These are phyloP conservation scores for Diplodia scrobiculata DNA, from an alignment of 2,329 filamentous ascomycete genomes.

Conservation along the genomic window DNA sequence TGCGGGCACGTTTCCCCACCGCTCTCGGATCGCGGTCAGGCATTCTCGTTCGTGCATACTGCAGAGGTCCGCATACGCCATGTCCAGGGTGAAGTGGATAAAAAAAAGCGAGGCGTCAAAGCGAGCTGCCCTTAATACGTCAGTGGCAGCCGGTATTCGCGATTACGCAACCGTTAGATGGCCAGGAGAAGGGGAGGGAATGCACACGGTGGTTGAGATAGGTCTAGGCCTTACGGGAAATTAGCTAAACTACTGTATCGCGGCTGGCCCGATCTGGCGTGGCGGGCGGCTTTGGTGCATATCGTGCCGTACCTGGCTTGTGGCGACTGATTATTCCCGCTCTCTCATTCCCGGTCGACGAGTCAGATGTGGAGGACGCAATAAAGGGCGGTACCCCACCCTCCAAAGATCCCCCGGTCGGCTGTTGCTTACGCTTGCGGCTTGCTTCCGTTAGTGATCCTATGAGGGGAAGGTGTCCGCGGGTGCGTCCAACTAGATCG, in stretches of 20 bases:
- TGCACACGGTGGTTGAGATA: not conserved
- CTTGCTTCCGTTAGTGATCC: not conserved
- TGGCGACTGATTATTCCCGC: conserved; percentile 5
- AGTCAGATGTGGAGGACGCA: conserved; percentile 5
- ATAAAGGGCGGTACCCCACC: conserved; percentile 15
- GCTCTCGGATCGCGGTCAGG: conserved; percentile 14
- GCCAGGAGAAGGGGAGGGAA: not conserved
- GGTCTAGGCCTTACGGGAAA: not conserved
- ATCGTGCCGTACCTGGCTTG: conserved; percentile 17
- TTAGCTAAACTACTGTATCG: conserved; percentile 1
- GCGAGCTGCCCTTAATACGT: conserved; percentile 8
- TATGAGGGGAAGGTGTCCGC: not conserved
- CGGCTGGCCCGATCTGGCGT: not conserved
- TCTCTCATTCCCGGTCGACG: conserved; percentile 4
- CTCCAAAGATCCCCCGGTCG: not conserved
- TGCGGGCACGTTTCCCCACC: not conserved
- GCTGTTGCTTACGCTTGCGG: conserved; percentile 8
- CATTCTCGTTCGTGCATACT: conserved; percentile 2
- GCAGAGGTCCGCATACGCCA: not conserved
- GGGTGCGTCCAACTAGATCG: not conserved
- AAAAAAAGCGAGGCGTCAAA: not conserved
- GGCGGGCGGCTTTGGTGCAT: not conserved
- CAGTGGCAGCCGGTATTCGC: not conserved
- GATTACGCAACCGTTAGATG: conserved; percentile 8
- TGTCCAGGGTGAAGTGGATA: not conserved